phyloP scores from a whole-genome alignment of 2,329 filamentous ascomycete genomes.

The Zasmidium cellare region DNA sequence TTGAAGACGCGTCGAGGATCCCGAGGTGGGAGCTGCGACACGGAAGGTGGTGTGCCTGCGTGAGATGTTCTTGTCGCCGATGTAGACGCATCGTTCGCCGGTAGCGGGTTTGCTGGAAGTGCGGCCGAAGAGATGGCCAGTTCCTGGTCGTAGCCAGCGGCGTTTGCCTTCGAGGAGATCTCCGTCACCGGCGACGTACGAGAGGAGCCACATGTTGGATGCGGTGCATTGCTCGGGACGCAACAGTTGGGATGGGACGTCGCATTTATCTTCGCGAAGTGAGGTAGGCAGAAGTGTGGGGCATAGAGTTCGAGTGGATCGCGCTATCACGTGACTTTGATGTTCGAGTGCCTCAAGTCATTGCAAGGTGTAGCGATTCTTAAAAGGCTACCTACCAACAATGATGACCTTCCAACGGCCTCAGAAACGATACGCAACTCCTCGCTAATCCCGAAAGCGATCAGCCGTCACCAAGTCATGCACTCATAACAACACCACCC shows the following conservation, averaged over 20 bases:
- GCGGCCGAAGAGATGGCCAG: conserved; percentile 56
- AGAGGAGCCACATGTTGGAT: conserved; percentile 52
- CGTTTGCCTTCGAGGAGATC: conserved; percentile 52
- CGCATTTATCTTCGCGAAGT: background rate
- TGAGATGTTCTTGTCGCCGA: conserved; percentile 81
- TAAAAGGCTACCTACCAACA: background rate
- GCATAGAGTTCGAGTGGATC: background rate
- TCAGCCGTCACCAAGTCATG: background rate
- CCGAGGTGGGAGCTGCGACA: conserved; percentile 64
- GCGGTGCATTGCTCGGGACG: background rate
- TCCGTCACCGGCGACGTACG: conserved; percentile 57
- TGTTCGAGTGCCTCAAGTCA: too few species aligned
- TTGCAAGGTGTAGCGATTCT: too few species aligned
- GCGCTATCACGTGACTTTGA: background rate
- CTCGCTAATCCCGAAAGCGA: background rate
- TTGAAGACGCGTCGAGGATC: conserved; percentile 59
- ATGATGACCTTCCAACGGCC: background rate
- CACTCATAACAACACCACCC: background rate
- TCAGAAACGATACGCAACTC: background rate
- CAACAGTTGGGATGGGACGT: background rate
- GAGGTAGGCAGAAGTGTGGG: background rate
- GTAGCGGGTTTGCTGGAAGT: conserved; percentile 57
- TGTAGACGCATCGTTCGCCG: conserved; percentile 57
- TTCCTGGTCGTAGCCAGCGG: conserved; percentile 31
- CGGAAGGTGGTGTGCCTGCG: conserved; percentile 81